Conservation (phyloP, 192 early-diverging fungal species). For the Chytriomyces hyalinus region DNA sequence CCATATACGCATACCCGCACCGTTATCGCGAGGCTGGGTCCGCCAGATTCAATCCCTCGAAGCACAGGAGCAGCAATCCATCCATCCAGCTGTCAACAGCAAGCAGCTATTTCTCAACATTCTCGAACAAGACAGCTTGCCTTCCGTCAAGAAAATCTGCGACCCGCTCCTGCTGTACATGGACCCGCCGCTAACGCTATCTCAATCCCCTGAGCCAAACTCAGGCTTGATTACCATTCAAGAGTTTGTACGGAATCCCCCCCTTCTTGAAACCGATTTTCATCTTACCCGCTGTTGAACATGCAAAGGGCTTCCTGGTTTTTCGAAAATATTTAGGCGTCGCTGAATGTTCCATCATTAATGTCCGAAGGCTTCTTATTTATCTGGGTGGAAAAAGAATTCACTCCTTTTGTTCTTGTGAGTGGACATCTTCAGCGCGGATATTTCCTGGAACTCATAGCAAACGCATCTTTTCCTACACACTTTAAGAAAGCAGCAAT, state of each 20-base stretch:
- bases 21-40: no score
- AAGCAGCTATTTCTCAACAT: constrained; percentile 5
- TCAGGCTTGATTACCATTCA: constrained; percentile 1
- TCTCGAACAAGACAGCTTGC: constrained; percentile 12
- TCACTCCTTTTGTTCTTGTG: constrained; percentile 77
- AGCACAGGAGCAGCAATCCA: no score
- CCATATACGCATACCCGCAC: no score
- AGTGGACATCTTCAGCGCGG: neutral
- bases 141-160: constrained; percentile 3
- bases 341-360: constrained; percentile 63
- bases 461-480: constrained; percentile 16
- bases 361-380: constrained; percentile 86
- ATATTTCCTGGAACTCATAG: neutral
- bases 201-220: neutral
- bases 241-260: constrained; percentile 14
- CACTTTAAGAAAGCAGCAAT: constrained; percentile 57
- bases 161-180: constrained; percentile 25
- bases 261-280: neutral
- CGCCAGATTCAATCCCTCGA: no score
- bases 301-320: neutral
- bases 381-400: constrained; percentile 95
- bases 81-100: no score
- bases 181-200: constrained; percentile 12
- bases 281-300: neutral
- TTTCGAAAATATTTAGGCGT: constrained; percentile 19